Conservation (phyloP, 345 rosid species). For the Lepidium africanum region DNA sequence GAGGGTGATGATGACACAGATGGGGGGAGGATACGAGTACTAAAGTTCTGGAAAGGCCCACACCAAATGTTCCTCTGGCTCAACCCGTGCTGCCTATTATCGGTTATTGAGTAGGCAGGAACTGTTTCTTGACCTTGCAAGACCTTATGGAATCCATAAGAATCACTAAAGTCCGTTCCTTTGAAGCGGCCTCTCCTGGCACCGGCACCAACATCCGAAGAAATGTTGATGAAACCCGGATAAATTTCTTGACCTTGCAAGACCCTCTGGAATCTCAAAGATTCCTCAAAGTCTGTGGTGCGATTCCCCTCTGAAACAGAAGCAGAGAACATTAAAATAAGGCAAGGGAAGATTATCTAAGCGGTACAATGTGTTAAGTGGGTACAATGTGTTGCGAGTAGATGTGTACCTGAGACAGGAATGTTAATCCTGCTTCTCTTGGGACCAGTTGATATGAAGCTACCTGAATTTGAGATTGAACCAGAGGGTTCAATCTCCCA, state of each 20-base stretch:
- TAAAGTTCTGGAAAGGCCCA: slow-evolving; percentile 34
- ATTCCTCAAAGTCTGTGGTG: slow-evolving; percentile 81
- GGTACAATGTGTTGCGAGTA: not conserved
- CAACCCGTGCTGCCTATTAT: slow-evolving; percentile 37
- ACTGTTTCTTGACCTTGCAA: slow-evolving; percentile 99
- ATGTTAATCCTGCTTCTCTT: slow-evolving; percentile 81
- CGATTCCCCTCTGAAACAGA: slow-evolving; percentile 59
- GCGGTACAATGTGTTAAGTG: not conserved
- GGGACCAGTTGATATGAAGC: slow-evolving; percentile 48
- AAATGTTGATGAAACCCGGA: slow-evolving; percentile 45
- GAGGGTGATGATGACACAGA: slow-evolving; percentile 74
- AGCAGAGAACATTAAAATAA: not conserved
- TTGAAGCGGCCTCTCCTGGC: slow-evolving; percentile 34
- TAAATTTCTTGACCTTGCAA: slow-evolving; percentile 99
- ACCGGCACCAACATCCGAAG: slow-evolving; percentile 43
- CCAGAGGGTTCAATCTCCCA: slow-evolving; percentile 90
- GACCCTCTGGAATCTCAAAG: slow-evolving; percentile 95
- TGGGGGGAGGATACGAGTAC: slow-evolving; percentile 29
- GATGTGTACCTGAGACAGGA: slow-evolving; percentile 49
- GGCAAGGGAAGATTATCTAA: not conserved
- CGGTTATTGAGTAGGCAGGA: slow-evolving; percentile 36
- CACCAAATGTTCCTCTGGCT: slow-evolving; percentile 54
- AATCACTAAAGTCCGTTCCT: slow-evolving; percentile 58
- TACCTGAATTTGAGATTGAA: slow-evolving; percentile 43
- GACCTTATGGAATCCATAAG: slow-evolving; percentile 74